Conservation (phyloP, 176 grass and related monocot genomes). For the Microstegium vimineum region DNA sequence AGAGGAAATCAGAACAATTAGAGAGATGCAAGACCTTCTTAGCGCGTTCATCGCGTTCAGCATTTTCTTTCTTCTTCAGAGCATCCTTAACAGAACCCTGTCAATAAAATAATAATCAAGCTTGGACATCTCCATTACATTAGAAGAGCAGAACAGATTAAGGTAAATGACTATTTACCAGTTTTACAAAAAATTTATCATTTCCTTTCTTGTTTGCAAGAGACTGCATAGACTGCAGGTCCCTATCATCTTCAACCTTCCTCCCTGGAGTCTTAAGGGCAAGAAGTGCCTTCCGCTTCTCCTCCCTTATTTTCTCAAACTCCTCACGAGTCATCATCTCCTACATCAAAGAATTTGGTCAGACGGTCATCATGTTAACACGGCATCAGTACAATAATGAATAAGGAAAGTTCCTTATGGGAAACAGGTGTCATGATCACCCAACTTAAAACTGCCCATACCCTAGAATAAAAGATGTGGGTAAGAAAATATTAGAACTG, state of each 20-base stretch:
- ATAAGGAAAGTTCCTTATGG: neutral
- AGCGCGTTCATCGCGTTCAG: slow-evolving; percentile 76
- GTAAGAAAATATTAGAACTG: neutral
- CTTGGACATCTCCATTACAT: neutral
- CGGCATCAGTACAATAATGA: neutral
- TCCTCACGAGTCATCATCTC: slow-evolving; percentile 98
- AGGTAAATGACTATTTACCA: slow-evolving; percentile 37
- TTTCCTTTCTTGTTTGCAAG: slow-evolving; percentile 73
- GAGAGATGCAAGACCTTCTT: slow-evolving; percentile 58
- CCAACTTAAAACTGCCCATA: neutral
- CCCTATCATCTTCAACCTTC: slow-evolving; percentile 92
- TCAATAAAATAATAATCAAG: neutral
- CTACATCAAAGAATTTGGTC: slow-evolving; percentile 36
- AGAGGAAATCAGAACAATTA: neutral
- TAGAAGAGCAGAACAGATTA: neutral
- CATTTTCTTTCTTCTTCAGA: slow-evolving; percentile 83
- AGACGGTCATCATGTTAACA: neutral
- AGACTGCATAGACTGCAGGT: slow-evolving; percentile 67
- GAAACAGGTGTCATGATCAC: neutral
- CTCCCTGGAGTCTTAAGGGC: slow-evolving; percentile 72
- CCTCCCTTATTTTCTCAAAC: slow-evolving; percentile 91
- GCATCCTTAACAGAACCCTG: slow-evolving; percentile 89
- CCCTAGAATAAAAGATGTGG: neutral
- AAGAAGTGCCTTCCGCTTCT: slow-evolving; percentile 71
- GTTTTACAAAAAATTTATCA: slow-evolving; percentile 70